Percentiles rank a stretch among this genome's conserved stretches.
These are phyloP conservation scores for Endothia cerciana DNA, from an alignment of 2,329 filamentous ascomycete species.

Conservation along the genomic window DNA sequence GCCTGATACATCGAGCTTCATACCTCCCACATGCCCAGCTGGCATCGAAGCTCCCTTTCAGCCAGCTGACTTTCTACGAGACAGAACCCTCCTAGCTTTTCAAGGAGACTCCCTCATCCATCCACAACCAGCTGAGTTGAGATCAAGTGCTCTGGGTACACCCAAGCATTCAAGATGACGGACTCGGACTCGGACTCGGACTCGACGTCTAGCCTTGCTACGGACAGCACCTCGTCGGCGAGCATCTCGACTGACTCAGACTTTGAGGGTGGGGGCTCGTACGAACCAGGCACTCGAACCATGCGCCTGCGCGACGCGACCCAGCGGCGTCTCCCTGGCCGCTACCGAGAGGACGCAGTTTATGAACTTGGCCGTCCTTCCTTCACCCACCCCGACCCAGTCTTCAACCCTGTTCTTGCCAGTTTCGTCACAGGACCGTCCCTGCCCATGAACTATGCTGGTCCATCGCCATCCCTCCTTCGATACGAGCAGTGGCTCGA, in stretches of 20 bases:
- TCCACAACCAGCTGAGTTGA: neutral
- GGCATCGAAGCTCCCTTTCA: neutral
- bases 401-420: conserved; percentile 35
- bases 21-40: neutral
- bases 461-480: conserved; percentile 30
- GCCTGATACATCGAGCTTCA: neutral
- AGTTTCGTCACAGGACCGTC: conserved; percentile 33
- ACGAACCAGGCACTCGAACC: neutral
- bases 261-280: neutral
- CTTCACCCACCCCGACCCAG: conserved; percentile 32
- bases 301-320: neutral
- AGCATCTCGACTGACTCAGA: neutral
- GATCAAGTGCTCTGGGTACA: too few relatives aligned
- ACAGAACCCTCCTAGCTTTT: neutral
- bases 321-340: neutral
- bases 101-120: too few relatives aligned
- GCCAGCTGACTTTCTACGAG: neutral
- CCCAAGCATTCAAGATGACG: too few relatives aligned
- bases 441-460: conserved; percentile 33
- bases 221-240: too few relatives aligned
- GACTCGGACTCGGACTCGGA: neutral
- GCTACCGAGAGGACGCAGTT: conserved; percentile 34
- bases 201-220: too few relatives aligned
- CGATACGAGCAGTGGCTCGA: conserved; percentile 8
- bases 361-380: conserved; percentile 22